These are phyloP conservation scores for Saccharomycopsis schoenii DNA, from an alignment of 805 yeast genomes.

Conservation along the genomic window DNA sequence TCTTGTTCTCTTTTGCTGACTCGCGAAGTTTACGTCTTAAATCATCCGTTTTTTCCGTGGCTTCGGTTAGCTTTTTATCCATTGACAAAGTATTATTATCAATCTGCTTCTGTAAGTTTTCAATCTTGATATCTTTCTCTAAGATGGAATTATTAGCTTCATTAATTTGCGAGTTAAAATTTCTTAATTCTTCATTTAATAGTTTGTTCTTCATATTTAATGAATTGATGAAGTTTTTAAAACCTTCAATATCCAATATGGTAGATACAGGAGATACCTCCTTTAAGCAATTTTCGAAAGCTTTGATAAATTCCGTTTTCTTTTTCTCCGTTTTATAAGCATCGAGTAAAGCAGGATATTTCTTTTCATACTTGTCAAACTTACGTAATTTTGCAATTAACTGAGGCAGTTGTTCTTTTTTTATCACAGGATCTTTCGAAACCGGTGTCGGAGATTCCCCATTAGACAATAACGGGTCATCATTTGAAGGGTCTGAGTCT, in stretches of 20 bases:
- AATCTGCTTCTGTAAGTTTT: constrained; percentile 13
- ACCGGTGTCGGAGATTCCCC: no score
- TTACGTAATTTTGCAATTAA: constrained; percentile 57
- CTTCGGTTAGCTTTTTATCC: constrained; percentile 12
- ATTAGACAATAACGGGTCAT: constrained; percentile 19
- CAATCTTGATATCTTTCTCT: constrained; percentile 18
- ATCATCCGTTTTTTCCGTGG: constrained; percentile 7
- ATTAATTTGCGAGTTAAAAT: constrained; percentile 23
- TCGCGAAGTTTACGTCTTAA: constrained; percentile 18
- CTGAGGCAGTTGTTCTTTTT: constrained; percentile 24
- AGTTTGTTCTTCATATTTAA: constrained; percentile 49
- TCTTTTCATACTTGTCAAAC: constrained; percentile 79
- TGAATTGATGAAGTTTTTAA: constrained; percentile 61
- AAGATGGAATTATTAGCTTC: constrained; percentile 20
- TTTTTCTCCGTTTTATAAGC: constrained; percentile 80
- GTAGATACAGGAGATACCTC: constrained; percentile 77
- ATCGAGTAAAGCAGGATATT: constrained; percentile 73
- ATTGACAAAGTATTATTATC: constrained; percentile 4
- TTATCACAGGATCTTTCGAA: no score
- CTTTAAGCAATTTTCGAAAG: constrained; percentile 58
- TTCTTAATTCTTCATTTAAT: constrained; percentile 56
- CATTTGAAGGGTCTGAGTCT: constrained; percentile 24
- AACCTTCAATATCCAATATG: constrained; percentile 59
- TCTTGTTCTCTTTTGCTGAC: constrained; percentile 15
- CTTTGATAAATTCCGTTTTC: constrained; percentile 45